Base-by-base conservation (phyloP, 179 eudicot species). In the Carnegiea gigantea region DNA sequence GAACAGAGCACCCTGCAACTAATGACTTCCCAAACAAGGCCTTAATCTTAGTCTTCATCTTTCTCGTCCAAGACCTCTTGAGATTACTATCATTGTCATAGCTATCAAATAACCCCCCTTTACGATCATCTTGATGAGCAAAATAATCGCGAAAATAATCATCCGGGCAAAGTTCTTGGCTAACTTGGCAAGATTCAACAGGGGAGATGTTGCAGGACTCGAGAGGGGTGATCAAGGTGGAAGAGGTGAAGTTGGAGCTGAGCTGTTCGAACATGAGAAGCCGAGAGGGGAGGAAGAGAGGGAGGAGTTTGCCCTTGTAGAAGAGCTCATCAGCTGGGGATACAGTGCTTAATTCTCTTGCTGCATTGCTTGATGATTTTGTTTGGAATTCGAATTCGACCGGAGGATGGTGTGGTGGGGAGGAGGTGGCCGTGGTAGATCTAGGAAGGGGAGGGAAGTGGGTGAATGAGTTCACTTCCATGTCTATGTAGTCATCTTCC, bases 401-500 rank as follows among this genome's bases (percentile, higher is more conserved):
- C 83, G 23, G 72, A 90, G 75, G 82, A 78, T 40, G 83, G 23
- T 40, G 21, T 57, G 81, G 62, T 86, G 83, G 24, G 92, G 82
- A 8, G 91, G 82, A 12, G 89, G 82, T 33, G 77, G 48, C 6
- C n/a, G 60, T n/a, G 0, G 85, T 12, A 64, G 86, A 75, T 57
- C 79, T 79, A 4, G 75, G 62, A n/a, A 72, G 82, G 11, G 77
- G 59, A 71, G 85, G 87, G 82, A 88, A 85, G 78, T 78, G 82
- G 77, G 84, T 46, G 83, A 84, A 80, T 87, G 93, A 86, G 76
- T 76, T 89, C 79, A 94, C 87, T 85, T 90, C 93, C 92, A 94
- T 90, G 80, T 94, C 94, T 82, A 94, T 94, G 85, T 87, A 92
- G 9, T 92, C 96, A 78, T 92, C 92, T 11, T 91, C 91, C 30